phyloP scores from a whole-genome alignment of 148 eudicot species.

The Dianthus caryophyllus region DNA sequence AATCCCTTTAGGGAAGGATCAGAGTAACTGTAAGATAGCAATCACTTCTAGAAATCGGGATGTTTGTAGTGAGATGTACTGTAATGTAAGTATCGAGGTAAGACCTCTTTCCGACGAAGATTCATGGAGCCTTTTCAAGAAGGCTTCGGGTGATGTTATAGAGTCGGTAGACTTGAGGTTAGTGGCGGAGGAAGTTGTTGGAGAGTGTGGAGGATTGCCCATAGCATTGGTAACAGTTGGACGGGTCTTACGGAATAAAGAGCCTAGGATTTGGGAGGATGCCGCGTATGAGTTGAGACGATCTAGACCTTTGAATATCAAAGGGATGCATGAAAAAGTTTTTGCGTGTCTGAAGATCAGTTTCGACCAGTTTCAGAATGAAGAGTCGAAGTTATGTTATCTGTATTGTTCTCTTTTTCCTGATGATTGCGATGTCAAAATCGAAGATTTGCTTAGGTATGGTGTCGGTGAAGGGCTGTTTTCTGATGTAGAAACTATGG shows the following conservation, averaged over 20 bases:
- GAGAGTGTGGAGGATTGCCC: conserved; percentile 48
- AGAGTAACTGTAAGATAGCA: conserved; percentile 30
- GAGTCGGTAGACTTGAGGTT: conserved; percentile 23
- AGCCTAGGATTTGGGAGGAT: conserved; percentile 30
- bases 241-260: conserved; percentile 28
- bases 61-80: conserved; percentile 32
- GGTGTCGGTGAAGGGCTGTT: conserved; percentile 38
- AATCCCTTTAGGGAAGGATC: conserved; percentile 24
- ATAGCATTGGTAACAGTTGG: conserved; percentile 47
- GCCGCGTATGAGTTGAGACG: conserved; percentile 28
- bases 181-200: conserved; percentile 31
- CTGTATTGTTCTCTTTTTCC: conserved; percentile 40
- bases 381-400: conserved; percentile 29
- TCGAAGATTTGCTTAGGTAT: conserved; percentile 38
- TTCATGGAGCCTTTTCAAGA: conserved; percentile 43
- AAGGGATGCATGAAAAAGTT: conserved; percentile 36
- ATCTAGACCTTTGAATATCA: conserved; percentile 25
- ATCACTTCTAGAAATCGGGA: conserved; percentile 32
- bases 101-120: conserved; percentile 31
- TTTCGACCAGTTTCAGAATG: conserved; percentile 27
- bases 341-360: conserved; percentile 34
- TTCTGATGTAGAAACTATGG: conserved; percentile 24
- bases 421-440: conserved; percentile 37
- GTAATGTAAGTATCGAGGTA: conserved; percentile 22
- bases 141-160: conserved; percentile 25